Conservation (phyloP, 139 green algal genomes). For the Zygnema circumcarinatum region DNA sequence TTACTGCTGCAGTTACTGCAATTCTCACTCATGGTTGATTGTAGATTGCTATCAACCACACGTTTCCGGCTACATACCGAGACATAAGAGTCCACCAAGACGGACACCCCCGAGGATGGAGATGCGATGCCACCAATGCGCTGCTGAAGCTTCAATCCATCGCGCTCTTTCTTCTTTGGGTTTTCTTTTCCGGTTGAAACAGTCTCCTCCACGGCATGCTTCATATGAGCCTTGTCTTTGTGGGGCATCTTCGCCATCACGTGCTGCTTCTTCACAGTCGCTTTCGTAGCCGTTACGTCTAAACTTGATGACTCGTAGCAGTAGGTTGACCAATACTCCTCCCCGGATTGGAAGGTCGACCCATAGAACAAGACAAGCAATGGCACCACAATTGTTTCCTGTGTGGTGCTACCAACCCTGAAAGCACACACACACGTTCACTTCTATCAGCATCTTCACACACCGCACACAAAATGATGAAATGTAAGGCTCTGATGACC, state of each 20-base stretch:
- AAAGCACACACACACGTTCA: too few relatives aligned
- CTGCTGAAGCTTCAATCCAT: not conserved
- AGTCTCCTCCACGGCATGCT: not conserved
- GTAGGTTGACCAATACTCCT: not conserved
- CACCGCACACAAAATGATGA: too few relatives aligned
- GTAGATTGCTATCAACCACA: too few relatives aligned
- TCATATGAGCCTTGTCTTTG: not conserved
- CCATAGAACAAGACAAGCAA: not conserved
- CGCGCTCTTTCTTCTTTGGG: not conserved
- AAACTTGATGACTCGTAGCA: not conserved
- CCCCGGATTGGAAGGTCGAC: not conserved
- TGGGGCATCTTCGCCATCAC: not conserved
- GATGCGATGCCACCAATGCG: not conserved
- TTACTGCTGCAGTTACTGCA: too few relatives aligned
- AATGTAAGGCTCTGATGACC: too few relatives aligned
- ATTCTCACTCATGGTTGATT: too few relatives aligned
- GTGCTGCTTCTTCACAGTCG: not conserved
- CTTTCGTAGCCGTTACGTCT: not conserved
- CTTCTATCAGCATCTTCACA: too few relatives aligned
- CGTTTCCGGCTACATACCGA: not conserved
- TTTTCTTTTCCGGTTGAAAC: not conserved
- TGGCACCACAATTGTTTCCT: not conserved
- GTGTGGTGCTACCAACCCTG: not conserved
- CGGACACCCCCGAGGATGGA: not conserved
- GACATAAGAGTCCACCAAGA: not conserved